These are phyloP conservation scores for Rhododendron williamsianum DNA, from an alignment of 148 eudicot species.

Conservation along the genomic window DNA sequence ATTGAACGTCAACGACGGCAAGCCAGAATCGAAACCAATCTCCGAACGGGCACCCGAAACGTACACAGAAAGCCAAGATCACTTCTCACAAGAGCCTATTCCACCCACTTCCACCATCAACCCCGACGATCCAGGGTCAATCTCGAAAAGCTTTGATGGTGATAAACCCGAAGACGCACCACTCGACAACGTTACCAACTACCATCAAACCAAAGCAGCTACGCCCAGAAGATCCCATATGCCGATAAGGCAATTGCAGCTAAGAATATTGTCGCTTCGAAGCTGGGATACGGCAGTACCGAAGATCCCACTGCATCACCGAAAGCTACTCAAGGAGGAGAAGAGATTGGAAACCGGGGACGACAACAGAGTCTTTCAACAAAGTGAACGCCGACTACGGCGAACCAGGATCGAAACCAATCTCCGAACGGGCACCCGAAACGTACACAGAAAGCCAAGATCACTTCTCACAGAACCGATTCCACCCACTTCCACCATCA, in stretches of 20 bases:
- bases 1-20: constrained; percentile 27
- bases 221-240: constrained; percentile 27
- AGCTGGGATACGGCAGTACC: constrained; percentile 11
- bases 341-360: not conserved
- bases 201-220: constrained; percentile 18
- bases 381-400: constrained; percentile 33
- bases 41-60: not conserved
- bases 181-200: constrained; percentile 14
- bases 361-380: constrained; percentile 21
- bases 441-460: constrained; percentile 46
- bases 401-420: constrained; percentile 18
- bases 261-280: constrained; percentile 12
- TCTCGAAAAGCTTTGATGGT: constrained; percentile 14
- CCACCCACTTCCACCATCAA: constrained; percentile 1
- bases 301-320: constrained; percentile 1
- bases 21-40: constrained; percentile 17
- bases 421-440: not conserved
- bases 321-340: not conserved
- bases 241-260: constrained; percentile 24
- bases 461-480: constrained; percentile 40
- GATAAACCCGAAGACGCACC: constrained; percentile 1
- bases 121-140: constrained; percentile 7
- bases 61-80: constrained; percentile 50
- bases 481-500: not conserved
- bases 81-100: constrained; percentile 37